Evolutionary conservation across 192 early-diverging fungal species (phyloP).

Genomic region (Fimicolochytrium jonesii): DNA sequence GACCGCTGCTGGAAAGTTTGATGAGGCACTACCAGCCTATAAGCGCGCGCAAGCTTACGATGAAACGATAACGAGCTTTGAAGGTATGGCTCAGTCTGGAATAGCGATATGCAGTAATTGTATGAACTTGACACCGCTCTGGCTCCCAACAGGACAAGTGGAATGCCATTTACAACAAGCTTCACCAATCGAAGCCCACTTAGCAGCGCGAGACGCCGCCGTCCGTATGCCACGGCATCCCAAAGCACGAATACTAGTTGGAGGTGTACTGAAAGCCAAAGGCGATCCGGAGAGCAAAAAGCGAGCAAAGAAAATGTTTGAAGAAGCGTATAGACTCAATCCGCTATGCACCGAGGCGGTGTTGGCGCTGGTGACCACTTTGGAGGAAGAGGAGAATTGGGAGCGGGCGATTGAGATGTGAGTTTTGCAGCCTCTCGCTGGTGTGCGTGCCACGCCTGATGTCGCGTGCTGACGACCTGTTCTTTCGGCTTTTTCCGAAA

Average conservation of each 20-base stretch:
- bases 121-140: too few relatives aligned
- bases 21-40: neutral
- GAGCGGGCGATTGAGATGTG: neutral
- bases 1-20: neutral
- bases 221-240: neutral
- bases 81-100: slow-evolving; percentile 1
- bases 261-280: neutral
- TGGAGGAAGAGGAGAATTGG: neutral
- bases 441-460: neutral
- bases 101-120: too few relatives aligned
- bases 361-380: neutral
- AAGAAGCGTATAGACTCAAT: neutral
- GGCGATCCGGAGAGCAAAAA: neutral
- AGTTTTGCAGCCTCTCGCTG: neutral
- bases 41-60: neutral
- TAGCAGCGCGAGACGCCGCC: neutral
- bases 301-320: neutral
- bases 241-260: neutral
- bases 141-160: too few relatives aligned
- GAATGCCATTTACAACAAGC: neutral
- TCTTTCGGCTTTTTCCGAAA: too few relatives aligned
- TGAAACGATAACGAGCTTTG: neutral
- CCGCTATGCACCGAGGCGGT: slow-evolving; percentile 8
- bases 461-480: too few relatives aligned
- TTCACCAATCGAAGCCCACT: neutral